Percentiles rank a stretch among this genome's conserved stretches.
Evolutionary conservation across 768 basidiomycete species (phyloP).

Genomic region (Coprinellus micaceus): DNA sequence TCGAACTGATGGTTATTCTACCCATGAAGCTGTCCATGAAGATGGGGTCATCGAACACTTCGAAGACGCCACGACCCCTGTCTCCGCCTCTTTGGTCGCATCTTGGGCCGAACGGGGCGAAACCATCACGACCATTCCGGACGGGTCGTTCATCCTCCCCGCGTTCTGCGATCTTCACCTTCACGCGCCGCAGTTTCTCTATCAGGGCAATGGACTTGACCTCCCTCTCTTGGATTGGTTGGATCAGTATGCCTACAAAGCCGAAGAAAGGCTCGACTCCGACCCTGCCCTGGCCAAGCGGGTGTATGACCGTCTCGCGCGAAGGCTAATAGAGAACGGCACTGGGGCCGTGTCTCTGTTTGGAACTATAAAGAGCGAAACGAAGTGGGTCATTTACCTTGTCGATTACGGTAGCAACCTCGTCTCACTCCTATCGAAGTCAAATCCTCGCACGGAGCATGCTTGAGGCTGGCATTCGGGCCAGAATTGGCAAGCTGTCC

Average conservation of each 20-base stretch:
- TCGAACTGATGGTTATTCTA: no score
- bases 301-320: constrained; percentile 67
- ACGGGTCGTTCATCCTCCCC: constrained; percentile 68
- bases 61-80: constrained; percentile 30
- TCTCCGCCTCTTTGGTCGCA: constrained; percentile 26
- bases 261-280: constrained; percentile 71
- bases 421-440: constrained; percentile 33
- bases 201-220: constrained; percentile 83
- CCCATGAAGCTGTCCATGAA: constrained; percentile 27
- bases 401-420: not conserved
- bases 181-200: constrained; percentile 87
- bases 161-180: constrained; percentile 82
- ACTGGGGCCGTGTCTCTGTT: constrained; percentile 78
- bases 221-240: constrained; percentile 85
- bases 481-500: constrained; percentile 85
- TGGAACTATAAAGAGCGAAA: constrained; percentile 77
- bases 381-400: constrained; percentile 55
- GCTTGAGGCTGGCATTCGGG: constrained; percentile 67
- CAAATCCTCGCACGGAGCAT: constrained; percentile 75
- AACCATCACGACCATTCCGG: constrained; percentile 33
- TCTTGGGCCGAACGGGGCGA: constrained; percentile 20
- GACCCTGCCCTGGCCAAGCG: constrained; percentile 54
- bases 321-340: constrained; percentile 66
- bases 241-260: constrained; percentile 74
- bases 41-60: constrained; percentile 53